Conservation (phyloP, 257 asterid species). For the Solanum dulcamara region DNA sequence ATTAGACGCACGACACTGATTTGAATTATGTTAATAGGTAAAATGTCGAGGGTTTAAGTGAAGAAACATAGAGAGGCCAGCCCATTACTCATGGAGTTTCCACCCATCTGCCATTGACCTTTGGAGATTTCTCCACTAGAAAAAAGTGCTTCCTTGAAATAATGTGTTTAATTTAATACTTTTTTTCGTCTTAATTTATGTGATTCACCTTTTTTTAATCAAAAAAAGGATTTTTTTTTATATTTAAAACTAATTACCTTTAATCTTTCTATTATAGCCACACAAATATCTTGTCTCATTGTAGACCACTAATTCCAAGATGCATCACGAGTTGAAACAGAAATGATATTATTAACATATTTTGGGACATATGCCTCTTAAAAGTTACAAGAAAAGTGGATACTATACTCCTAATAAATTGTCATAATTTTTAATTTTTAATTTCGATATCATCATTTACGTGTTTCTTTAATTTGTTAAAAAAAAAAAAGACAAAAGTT, state of each 20-base stretch:
- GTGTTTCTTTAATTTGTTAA: not conserved
- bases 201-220: not conserved
- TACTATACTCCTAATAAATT: not conserved
- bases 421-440: not conserved
- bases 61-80: not conserved
- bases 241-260: not conserved
- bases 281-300: not conserved
- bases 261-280: not conserved
- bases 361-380: not conserved
- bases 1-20: not conserved
- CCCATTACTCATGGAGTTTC: not conserved
- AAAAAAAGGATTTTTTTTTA: not conserved
- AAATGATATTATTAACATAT: too few species aligned
- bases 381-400: not conserved
- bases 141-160: not conserved
- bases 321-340: not conserved
- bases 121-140: not conserved
- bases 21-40: not conserved
- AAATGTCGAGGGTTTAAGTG: fast-evolving
- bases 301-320: not conserved
- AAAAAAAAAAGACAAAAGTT: not conserved
- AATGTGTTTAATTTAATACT: not conserved
- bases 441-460: not conserved
- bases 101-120: not conserved
- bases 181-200: not conserved